A percentile compares a stretch with the other conserved stretches of the same genome.
Conservation (phyloP, 208 protist species). For the Crithidia bombi region DNA sequence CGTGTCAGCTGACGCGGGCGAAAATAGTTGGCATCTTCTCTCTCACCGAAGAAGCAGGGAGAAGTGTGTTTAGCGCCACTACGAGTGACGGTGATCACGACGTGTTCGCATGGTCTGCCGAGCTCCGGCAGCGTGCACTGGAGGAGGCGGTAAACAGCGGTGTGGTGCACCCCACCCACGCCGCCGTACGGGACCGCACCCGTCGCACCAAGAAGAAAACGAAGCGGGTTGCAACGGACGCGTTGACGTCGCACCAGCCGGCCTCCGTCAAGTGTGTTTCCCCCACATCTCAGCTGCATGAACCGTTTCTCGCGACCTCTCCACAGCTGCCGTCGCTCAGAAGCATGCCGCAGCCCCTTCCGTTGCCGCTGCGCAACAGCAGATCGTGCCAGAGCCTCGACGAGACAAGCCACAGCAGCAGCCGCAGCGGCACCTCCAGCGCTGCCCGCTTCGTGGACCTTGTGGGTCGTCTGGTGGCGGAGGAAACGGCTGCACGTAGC, state of each 20-base stretch:
- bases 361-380: not conserved
- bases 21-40: slow-evolving; percentile 15
- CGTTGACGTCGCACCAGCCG: not conserved
- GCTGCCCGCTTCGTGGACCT: not conserved
- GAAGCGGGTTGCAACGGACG: not conserved
- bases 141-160: slow-evolving; percentile 12
- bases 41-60: not conserved
- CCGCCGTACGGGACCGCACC: not conserved
- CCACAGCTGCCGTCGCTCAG: slow-evolving; percentile 2
- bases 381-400: not conserved
- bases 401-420: not conserved
- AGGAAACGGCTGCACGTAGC: slow-evolving; percentile 6
- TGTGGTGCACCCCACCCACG: not conserved
- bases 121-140: slow-evolving; percentile 15
- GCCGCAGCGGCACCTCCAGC: not conserved
- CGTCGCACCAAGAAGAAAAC: not conserved
- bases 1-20: slow-evolving; percentile 21
- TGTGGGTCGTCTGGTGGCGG: not conserved
- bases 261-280: not conserved
- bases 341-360: not conserved
- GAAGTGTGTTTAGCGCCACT: not conserved
- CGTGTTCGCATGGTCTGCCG: slow-evolving; percentile 9
- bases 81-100: not conserved
- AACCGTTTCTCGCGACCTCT: not conserved
- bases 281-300: not conserved